Evolutionary conservation across 2,329 filamentous ascomycete genomes (phyloP).

Genomic region (Oidium heveae): DNA sequence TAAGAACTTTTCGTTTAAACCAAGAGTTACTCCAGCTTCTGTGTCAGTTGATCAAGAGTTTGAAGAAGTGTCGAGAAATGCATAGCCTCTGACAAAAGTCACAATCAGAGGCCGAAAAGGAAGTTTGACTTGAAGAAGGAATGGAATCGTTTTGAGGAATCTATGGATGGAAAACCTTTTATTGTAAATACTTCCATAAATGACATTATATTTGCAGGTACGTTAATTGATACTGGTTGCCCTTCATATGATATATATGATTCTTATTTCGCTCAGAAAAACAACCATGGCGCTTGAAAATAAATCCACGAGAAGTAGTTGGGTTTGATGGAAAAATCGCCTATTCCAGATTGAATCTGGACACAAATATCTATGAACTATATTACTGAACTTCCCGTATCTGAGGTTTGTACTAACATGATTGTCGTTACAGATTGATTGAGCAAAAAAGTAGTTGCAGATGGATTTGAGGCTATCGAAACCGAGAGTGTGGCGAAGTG

Average conservation of each 20-base stretch:
- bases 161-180: not conserved
- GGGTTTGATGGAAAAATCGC: not conserved
- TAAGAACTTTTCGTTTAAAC: not conserved
- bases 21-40: not conserved
- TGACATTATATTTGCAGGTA: not conserved
- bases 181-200: not conserved
- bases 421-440: not conserved
- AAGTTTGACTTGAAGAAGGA: not conserved
- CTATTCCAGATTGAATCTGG: not conserved
- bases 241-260: not conserved
- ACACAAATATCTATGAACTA: constrained; percentile 1
- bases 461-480: not conserved
- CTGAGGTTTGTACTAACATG: not conserved
- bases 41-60: not conserved
- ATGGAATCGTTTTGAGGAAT: not conserved
- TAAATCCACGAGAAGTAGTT: not conserved
- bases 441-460: not conserved
- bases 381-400: not conserved
- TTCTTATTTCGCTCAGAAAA: not conserved
- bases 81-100: not conserved
- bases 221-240: not conserved
- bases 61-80: not conserved
- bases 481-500: not conserved
- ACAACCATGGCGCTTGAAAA: not conserved
- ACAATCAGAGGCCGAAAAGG: not conserved